Base-by-base conservation (phyloP, 495 filamentous ascomycete genomes). In the Umbilicaria muhlenbergii region DNA sequence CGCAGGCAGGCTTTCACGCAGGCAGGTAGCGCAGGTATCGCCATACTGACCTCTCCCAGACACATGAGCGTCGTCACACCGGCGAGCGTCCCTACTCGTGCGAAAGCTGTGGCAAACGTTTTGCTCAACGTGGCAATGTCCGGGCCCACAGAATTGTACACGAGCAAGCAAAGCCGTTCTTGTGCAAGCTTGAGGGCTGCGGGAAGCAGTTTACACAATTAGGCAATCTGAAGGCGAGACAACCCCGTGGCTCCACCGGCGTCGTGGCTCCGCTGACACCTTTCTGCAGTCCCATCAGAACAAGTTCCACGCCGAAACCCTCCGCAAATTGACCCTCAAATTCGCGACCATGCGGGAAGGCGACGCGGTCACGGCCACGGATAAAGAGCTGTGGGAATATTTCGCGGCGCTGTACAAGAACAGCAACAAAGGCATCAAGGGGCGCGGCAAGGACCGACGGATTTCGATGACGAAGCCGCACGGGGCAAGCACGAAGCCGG, bases 361-460 rank as follows among this genome's bases (percentile, higher is more conserved):
- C 5, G 73, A 79, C 31, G 62, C 69, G 5, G 76, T 89, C 43
- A 69, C 71, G 4, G 59, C 68, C 2, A 66, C 75, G 33, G 89
- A 96, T 50, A 78, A 74, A 47, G 83, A 85, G 45, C 62, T 95
- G 31, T 87, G 82, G 71, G 74, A 83, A 53, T 93, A 94, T 57
- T 92, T 96, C 49, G 74, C 80, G 3, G 70, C 77, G 1, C 66
- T 91, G 32, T 95, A 94, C 71, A 93, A 92, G 65, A 92, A 95
- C 58, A 81, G 83, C 52, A 88, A 87, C 59, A 93, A 92, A 53
- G 89, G 86, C 3, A 94, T 89, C 61, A 93, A 87, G 61, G 89
- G 89, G 6, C 80, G 89, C 11, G 89, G 89, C 15, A 88, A 88
- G 59, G 80, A 91, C 58, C 73, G 86, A 37, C 54, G 61, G 18